These are phyloP conservation scores for Suhomyces ambrosiae DNA, from an alignment of 1,139 yeast species.

Conservation along the genomic window DNA sequence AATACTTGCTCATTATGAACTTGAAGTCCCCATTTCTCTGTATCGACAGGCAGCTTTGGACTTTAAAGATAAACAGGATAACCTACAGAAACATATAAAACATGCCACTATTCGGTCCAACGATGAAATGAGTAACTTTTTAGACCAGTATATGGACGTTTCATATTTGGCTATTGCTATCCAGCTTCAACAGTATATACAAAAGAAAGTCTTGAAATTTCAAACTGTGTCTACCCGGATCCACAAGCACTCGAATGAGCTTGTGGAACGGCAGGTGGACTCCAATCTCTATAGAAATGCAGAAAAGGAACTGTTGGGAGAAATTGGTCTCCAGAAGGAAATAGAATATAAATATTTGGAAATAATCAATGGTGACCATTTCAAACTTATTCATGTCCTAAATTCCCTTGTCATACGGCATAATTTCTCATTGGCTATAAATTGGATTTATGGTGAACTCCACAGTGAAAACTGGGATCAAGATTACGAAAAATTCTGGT, in stretches of 20 bases:
- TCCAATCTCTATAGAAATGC: constrained; percentile 1
- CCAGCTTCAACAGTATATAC: too few species aligned
- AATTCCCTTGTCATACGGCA: constrained; percentile 4
- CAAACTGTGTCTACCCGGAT: too few species aligned
- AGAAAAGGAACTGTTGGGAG: too few species aligned
- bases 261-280: not conserved
- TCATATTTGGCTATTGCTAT: constrained; percentile 3
- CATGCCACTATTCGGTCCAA: constrained; percentile 3
- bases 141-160: constrained; percentile 3
- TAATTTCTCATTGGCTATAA: constrained; percentile 5
- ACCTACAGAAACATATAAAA: not conserved
- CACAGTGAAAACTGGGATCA: not conserved
- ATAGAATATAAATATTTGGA: too few species aligned
- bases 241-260: too few species aligned
- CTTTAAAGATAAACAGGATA: not conserved
- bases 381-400: too few species aligned
- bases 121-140: constrained; percentile 1
- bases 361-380: too few species aligned
- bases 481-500: constrained; percentile 30
- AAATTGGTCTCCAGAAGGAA: too few species aligned
- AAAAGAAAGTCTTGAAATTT: too few species aligned
- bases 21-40: not conserved
- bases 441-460: constrained; percentile 1
- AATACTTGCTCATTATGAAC: constrained; percentile 2
- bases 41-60: not conserved